phyloP scores from a whole-genome alignment of 257 asterid species.

The Penstemon newberryi region DNA sequence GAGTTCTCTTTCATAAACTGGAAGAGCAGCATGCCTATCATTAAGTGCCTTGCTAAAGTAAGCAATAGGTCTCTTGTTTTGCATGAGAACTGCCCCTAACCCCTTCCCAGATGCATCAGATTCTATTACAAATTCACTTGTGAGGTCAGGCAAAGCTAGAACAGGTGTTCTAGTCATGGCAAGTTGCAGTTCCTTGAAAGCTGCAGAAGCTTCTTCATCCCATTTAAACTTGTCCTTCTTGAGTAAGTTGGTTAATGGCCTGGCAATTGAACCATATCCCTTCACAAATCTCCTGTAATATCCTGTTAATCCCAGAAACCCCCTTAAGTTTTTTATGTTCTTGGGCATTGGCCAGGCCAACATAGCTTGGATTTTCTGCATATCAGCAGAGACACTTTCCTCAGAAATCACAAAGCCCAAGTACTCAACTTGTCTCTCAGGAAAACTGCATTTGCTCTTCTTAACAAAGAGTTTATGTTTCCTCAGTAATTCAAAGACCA shows the following conservation, averaged over 20 bases:
- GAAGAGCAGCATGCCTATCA: neutral
- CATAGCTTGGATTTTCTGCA: neutral
- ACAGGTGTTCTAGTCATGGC: neutral
- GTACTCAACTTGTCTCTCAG: neutral
- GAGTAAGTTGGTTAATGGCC: neutral
- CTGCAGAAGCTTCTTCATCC: neutral
- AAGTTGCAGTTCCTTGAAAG: neutral
- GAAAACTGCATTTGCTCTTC: neutral
- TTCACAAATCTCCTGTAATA: neutral
- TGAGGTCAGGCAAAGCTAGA: neutral
- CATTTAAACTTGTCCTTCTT: constrained; percentile 1
- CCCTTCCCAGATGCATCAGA: constrained; percentile 12
- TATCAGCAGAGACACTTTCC: neutral
- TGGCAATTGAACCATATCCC: neutral
- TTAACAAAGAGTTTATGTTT: neutral
- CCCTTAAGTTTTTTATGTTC: no score
- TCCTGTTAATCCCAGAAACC: neutral
- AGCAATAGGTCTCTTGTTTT: no score
- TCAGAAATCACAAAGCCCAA: neutral
- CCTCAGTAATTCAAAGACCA: neutral
- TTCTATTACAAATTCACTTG: neutral
- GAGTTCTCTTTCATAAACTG: neutral
- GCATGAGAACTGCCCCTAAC: no score
- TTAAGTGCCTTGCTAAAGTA: neutral
- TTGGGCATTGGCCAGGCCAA: no score